Evolutionary conservation across 768 basidiomycete species (phyloP), one percentile per base, ranked within the genome.

Genomic region (Termitomyces sp.): DNA sequence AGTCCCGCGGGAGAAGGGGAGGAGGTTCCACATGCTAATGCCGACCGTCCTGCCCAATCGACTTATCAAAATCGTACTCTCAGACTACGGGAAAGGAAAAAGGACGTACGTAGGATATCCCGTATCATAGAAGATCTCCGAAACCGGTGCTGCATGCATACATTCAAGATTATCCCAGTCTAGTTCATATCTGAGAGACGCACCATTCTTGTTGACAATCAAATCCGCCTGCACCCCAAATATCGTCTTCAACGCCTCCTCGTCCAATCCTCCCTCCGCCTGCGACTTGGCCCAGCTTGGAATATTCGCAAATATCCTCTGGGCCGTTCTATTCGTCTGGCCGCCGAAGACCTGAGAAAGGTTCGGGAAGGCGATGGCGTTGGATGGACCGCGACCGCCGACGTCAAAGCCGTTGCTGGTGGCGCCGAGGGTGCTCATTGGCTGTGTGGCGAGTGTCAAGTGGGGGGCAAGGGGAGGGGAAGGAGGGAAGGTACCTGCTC

Each of bases 1-100:
- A n/a, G 63, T 74, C 7, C 83, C 83, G 25, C 82, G 68, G 65
- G 78, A 78, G 69, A 83, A 83, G 1, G 82, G 82, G 4, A 84
- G 72, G 17, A 84, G 72, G 53, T 75, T 75, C 82, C 83, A 84
- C 68, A 77, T 73, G 55, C 74, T 70, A 49, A 83, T 75, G 2
- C 82, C 82, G 16, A 82, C 57, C 9, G 68, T 73, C 48, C 78
- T 80, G 53, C 21, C 54, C 2, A n/a, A 8, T 9, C 17, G 17
- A 9, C 31, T 19, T 17, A 40, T 6, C 19, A 34, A 56, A 50
- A 27, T 5, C 29, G 29, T 27, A 42, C 31, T 17, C 56, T 53
- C 7, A 19, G 10, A 37, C 12, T 9, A 12, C 50, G 12, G 32
- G 23, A 14, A 34, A 19, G 43, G 21, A 4, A 43, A 27, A 19